Evolutionary conservation across 169 alveolate genomes (phyloP), one percentile per base, ranked within the genome.

Genomic region (Plasmodium gallinaceum): DNA sequence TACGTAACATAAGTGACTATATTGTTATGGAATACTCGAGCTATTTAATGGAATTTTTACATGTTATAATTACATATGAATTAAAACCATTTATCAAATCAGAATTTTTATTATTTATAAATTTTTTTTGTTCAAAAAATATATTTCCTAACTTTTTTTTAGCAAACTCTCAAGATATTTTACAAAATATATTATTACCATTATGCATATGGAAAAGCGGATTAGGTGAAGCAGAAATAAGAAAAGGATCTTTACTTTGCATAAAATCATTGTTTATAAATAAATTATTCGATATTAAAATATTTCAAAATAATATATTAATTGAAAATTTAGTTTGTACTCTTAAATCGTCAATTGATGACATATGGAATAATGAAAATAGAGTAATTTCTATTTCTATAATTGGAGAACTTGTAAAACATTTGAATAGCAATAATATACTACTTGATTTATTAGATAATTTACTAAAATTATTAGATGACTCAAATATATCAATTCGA

Each of bases 131-230:
- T 46, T 78, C 78, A 9, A 78, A 22, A 42, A 66, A 78, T 78
- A 32, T 58, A 64, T 74, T 74, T 39, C 70, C 69, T 10, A 64
- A 24, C 26, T 78, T 78, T 66, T 78, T 78, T 48, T 57, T 52
- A 22, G 64, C 46, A 14, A 42, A 78, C 46, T 64, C 71, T 24
- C 37, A 78, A 46, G 68, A 78, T n/a, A 64, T 78, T n/a, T 26
- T 78, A 26, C 64, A 78, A 65, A 78, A 65, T 46, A 65, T 78
- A 14, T 65, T 78, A 42, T 52, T 78, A 22, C 89, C 89, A 43
- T 58, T 78, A 37, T 78, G 89, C 58, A 64, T 65, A 20, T 78
- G 89, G 89, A 78, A 65, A 57, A 65, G 80, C 45, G 89, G 89
- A 0, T 69, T 78, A 32, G 64, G 65, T 52, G 89, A 78, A 51